Base-by-base conservation (phyloP, 2,329 filamentous ascomycete species). In the Beauveria rudraprayagi region DNA sequence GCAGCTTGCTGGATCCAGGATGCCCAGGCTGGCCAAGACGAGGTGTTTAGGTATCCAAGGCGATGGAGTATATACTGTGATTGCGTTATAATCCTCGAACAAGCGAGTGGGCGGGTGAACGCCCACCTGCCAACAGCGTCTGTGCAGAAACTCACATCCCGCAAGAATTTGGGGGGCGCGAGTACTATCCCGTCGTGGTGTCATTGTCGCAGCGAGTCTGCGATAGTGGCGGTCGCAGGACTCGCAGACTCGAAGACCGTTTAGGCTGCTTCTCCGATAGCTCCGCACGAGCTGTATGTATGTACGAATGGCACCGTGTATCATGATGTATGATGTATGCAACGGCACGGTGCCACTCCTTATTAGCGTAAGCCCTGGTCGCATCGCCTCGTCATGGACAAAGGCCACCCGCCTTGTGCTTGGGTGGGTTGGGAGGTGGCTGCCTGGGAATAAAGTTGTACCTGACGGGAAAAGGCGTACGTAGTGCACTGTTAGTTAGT, bases 191-290 rank as follows among this genome's bases (percentile, higher is more conserved):
- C 37, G 40, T n/a, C 50, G n/a, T 34, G 53, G n/a, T 34, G 53
- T 46, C 53, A 30, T 43, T 56, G 7, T 16, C 17, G 11, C 41
- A 56, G 10, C 16, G 34, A 41, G 11, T 26, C 16, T 14, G 48
- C n/a, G 17, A 44, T 30, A 24, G 11, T 53, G 56, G 56, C 24
- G 46, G 56, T 52, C 37, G 56, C 34, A 34, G 26, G 14, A 14
- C 34, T 16, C 11, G 34, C 11, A 37, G 34, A 16, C 34, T 37
- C 34, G 34, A 5, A 37, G 28, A 59, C 40, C 26, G 57, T 60
- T 60, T 46, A 37, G 48, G 37, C 40, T 53, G 34, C 14, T 46
- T 19, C 48, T 60, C 48, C 48, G 57, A 54, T 52, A 60, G 57
- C 57, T 60, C 57, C 57, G 48, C 57, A 53, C 26, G 8, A 54